Base-by-base conservation (phyloP, 1,284 basidiomycete species). In the Austroboletus sp. region DNA sequence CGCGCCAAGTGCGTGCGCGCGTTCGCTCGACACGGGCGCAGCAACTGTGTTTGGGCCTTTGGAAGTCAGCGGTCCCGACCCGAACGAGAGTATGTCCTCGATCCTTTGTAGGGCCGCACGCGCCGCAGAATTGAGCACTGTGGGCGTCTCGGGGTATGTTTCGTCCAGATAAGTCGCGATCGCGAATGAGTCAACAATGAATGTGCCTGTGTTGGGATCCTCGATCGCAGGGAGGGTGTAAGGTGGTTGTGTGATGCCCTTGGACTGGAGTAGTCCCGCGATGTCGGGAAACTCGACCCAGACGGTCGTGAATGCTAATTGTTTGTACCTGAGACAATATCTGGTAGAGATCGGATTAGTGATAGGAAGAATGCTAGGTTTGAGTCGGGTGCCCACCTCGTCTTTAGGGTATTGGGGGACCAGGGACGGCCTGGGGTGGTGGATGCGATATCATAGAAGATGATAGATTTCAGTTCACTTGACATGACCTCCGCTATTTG, bases 101-200 rank as follows among this genome's bases (percentile, higher is more conserved):
- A 25, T 3, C 1, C 10, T 11, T 19, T 51, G 46, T 4, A 60
- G n/a, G 4, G 19, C 1, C 1, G n/a, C 34, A 11, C 16, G 40
- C 3, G 32, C 40, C 1, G 33, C 36, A 2, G 46, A 41, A 11
- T 25, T 40, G 31, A 49, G 7, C 13, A 61, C 46, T 3, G 32
- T 42, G 1, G 66, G 70, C 0, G 63, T 66, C 17, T 66, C 57
- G 0, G 72, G 70, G 51, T 74, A 75, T 3, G 66, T 65, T 11
- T 60, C 53, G 40, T 77, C 75, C 19, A 76, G 55, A 53, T 74
- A 75, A 12, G 61, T 53, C 0, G 70, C 63, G 40, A 74, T 74
- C 21, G 57, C 53, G 11, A 53, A 35, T 2, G 70, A 72, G 17
- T 72, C 69, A 6, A 62, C 44, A 16, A 74, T 35, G 44, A 59